Evolutionary conservation across 2,329 filamentous ascomycete species (phyloP).

Genomic region (Aspergillus awamori): DNA sequence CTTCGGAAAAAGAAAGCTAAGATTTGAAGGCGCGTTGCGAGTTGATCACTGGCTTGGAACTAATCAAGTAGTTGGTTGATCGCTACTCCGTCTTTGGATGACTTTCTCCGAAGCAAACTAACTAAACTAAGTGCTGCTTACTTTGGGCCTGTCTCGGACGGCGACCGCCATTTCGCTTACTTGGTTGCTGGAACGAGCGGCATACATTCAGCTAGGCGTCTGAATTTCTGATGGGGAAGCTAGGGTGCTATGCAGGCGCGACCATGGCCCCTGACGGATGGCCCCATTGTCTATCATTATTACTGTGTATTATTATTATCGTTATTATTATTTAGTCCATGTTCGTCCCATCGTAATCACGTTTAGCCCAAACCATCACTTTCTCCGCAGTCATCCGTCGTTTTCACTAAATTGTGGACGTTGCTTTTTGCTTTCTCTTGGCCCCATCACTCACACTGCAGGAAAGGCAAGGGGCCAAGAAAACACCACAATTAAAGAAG

Average conservation of each 20-base stretch:
- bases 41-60: constrained; percentile 1
- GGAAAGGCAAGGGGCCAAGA: too few relatives aligned
- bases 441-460: too few relatives aligned
- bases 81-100: constrained; percentile 10
- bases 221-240: constrained; percentile 7
- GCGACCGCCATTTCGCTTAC: constrained; percentile 21
- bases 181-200: constrained; percentile 17
- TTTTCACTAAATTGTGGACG: background rate
- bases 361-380: too few relatives aligned
- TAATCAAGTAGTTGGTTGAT: constrained; percentile 9
- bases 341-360: background rate
- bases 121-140: background rate
- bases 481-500: background rate
- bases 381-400: background rate
- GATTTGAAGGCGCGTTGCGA: constrained; percentile 9
- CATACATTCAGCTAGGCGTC: constrained; percentile 16
- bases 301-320: background rate
- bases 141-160: constrained; percentile 12
- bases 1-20: background rate
- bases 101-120: constrained; percentile 14
- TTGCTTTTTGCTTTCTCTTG: background rate
- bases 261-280: background rate
- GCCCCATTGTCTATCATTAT: background rate
- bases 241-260: constrained; percentile 7
- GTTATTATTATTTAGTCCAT: background rate